These are phyloP conservation scores for Abortiporus biennis DNA, from an alignment of 1,284 basidiomycete species.

Conservation along the genomic window DNA sequence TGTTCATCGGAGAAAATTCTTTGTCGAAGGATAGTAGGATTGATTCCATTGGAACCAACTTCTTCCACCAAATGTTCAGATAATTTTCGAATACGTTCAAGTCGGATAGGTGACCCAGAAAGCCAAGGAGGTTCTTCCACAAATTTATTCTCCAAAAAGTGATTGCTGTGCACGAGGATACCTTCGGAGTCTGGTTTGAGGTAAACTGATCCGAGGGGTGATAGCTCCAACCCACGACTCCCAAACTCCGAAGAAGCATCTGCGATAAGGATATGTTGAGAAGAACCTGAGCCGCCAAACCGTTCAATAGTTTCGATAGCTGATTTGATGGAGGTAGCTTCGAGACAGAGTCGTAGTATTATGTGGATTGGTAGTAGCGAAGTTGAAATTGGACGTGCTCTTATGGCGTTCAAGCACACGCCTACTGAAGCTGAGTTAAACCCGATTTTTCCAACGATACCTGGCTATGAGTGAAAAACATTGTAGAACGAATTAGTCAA, in stretches of 20 bases:
- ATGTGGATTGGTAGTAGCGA: constrained; percentile 28
- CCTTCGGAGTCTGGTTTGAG: constrained; percentile 22
- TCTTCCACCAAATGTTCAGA: constrained; percentile 17
- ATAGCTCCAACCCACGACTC: constrained; percentile 25
- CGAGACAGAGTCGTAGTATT: constrained; percentile 27
- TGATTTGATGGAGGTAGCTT: constrained; percentile 21
- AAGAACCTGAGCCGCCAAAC: constrained; percentile 28
- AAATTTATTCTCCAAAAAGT: constrained; percentile 27
- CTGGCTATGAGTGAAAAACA: constrained; percentile 21
- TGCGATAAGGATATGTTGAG: constrained; percentile 30
- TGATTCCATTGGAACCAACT: not conserved
- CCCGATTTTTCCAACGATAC: constrained; percentile 34
- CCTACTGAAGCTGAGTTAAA: constrained; percentile 30
- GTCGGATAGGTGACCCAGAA: constrained; percentile 24
- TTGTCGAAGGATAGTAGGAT: constrained; percentile 18
- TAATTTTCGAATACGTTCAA: constrained; percentile 22
- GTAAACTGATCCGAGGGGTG: constrained; percentile 22
- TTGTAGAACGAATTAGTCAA: not conserved
- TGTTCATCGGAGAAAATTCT: constrained; percentile 25
- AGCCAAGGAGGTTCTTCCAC: constrained; percentile 29
- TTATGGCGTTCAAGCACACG: constrained; percentile 31
- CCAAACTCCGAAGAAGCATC: constrained; percentile 22
- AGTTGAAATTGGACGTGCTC: constrained; percentile 24
- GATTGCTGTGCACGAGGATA: constrained; percentile 29
- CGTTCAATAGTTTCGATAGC: constrained; percentile 23